phyloP scores from a whole-genome alignment of 371 early-diverging fungal genomes.

The Mucor ambiguus region DNA sequence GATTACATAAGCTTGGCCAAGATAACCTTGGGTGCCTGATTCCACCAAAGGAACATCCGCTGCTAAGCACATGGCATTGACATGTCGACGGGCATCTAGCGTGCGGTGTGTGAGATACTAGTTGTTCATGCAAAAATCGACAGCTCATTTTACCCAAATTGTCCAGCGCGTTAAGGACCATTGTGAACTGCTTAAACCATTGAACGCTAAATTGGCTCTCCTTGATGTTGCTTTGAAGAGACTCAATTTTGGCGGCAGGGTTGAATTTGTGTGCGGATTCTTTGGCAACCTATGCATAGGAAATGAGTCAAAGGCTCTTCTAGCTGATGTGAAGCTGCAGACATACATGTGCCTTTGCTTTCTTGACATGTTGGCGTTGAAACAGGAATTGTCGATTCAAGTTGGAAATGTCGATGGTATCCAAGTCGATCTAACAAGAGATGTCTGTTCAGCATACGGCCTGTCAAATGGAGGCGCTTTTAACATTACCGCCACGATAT shows the following conservation, averaged over 20 bases:
- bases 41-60: slow-evolving; percentile 93
- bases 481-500: slow-evolving; percentile 73
- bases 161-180: slow-evolving; percentile 99
- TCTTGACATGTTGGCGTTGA: slow-evolving; percentile 89
- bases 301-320: not conserved
- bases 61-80: slow-evolving; percentile 95
- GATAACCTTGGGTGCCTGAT: slow-evolving; percentile 96
- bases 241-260: slow-evolving; percentile 71
- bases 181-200: slow-evolving; percentile 91
- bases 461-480: not conserved
- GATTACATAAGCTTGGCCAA: slow-evolving; percentile 96
- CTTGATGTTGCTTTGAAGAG: slow-evolving; percentile 87
- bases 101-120: not conserved
- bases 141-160: slow-evolving; percentile 77
- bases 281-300: slow-evolving; percentile 63
- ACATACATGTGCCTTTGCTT: slow-evolving; percentile 86
- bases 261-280: slow-evolving; percentile 85
- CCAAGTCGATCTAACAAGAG: slow-evolving; percentile 83
- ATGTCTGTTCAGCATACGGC: not conserved
- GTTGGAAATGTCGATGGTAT: slow-evolving; percentile 98
- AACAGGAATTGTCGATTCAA: slow-evolving; percentile 99
- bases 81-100: slow-evolving; percentile 91
- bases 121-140: not conserved
- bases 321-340: too few relatives aligned
- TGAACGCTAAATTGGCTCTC: slow-evolving; percentile 78